phyloP scores from a whole-genome alignment of 805 yeast species.

The Lachancea cidri region DNA sequence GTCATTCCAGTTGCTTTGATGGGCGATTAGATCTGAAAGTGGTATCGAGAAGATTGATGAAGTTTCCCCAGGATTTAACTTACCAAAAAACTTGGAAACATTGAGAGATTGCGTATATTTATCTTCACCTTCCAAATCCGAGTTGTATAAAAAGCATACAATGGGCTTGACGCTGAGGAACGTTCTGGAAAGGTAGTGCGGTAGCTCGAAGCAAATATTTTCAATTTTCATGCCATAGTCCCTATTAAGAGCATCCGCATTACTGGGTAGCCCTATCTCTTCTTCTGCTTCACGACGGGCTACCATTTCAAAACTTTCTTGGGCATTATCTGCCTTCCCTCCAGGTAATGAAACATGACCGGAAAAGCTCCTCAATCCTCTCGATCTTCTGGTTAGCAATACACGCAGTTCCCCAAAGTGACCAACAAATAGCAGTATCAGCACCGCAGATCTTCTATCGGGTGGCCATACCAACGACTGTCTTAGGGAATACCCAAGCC shows the following conservation, averaged over 20 bases:
- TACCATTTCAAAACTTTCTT: slow-evolving; percentile 63
- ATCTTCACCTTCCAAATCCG: slow-evolving; percentile 18
- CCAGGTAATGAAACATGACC: slow-evolving; percentile 95
- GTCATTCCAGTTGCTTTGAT: slow-evolving; percentile 9
- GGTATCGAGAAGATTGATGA: slow-evolving; percentile 69
- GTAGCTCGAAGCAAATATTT: slow-evolving; percentile 51
- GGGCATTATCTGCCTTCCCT: slow-evolving; percentile 73
- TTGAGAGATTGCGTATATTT: slow-evolving; percentile 31
- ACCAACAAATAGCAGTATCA: slow-evolving; percentile 69
- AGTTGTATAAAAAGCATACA: slow-evolving; percentile 51
- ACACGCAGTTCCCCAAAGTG: slow-evolving; percentile 71
- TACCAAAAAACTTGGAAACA: slow-evolving; percentile 32
- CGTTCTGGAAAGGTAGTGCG: slow-evolving; percentile 78
- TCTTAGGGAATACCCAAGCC: slow-evolving; percentile 7
- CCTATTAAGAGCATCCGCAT: slow-evolving; percentile 39
- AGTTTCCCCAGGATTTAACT: slow-evolving; percentile 72
- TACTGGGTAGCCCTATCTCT: slow-evolving; percentile 69
- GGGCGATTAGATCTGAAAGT: slow-evolving; percentile 47
- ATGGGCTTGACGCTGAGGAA: slow-evolving; percentile 81
- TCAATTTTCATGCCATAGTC: slow-evolving; percentile 56
- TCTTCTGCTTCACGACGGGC: slow-evolving; percentile 83
- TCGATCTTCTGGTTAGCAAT: slow-evolving; percentile 71
- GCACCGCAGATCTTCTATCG: slow-evolving; percentile 70
- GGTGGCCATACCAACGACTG: slow-evolving; percentile 62
- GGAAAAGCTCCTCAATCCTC: slow-evolving; percentile 64